phyloP scores from a whole-genome alignment of 345 rosid species.

The Murraya koenigii region DNA sequence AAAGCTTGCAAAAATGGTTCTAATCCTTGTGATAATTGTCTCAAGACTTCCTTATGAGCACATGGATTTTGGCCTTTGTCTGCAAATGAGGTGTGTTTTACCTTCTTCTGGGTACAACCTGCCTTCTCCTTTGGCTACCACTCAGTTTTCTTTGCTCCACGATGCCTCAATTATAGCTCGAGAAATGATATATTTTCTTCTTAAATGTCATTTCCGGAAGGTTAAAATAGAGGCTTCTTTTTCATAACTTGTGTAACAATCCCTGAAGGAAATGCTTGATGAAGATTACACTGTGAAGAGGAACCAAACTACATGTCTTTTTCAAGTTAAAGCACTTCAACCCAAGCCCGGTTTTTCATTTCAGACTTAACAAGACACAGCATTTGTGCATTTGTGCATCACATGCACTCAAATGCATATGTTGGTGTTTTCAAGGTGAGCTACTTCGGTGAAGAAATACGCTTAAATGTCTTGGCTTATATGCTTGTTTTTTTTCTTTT shows the following conservation, averaged over 20 bases:
- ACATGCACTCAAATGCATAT: neutral
- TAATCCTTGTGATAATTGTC: slow-evolving; percentile 81
- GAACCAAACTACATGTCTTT: neutral
- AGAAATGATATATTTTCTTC: neutral
- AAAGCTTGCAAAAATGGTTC: slow-evolving; percentile 59
- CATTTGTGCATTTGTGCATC: neutral
- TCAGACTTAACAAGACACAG: neutral
- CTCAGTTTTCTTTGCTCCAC: neutral
- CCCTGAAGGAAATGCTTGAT: neutral
- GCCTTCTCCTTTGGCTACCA: neutral
- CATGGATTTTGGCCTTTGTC: neutral
- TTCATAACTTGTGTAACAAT: neutral
- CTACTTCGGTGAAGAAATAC: neutral
- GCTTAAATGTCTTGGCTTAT: neutral
- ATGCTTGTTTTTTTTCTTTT: no score
- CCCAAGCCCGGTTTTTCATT: neutral
- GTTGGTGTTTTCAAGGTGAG: neutral
- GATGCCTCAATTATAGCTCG: neutral
- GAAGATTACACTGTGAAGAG: neutral
- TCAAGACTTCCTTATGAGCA: slow-evolving; percentile 37
- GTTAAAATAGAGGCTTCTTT: neutral
- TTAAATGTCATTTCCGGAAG: neutral
- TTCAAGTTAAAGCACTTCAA: neutral
- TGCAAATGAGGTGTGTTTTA: slow-evolving; percentile 11
- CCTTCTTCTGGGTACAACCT: neutral